Evolutionary conservation across 2,329 filamentous ascomycete genomes (phyloP).

Genomic region (Sporothrix phasma): DNA sequence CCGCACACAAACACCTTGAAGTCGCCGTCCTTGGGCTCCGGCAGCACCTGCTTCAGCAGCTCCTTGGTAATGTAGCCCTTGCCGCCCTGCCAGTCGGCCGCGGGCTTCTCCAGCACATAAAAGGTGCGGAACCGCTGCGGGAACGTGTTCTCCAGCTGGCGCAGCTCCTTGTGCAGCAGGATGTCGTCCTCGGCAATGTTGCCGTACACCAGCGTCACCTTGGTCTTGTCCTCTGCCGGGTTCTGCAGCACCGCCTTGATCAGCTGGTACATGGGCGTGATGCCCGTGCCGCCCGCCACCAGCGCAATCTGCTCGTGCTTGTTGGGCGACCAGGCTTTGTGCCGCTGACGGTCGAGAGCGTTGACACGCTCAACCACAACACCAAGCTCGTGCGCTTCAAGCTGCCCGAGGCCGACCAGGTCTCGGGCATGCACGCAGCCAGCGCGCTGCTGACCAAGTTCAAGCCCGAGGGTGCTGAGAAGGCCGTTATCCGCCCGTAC

Average conservation of each 20-base stretch:
- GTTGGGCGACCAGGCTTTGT: constrained; percentile 86
- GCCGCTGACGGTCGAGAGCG: constrained; percentile 65
- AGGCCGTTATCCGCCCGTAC: constrained; percentile 84
- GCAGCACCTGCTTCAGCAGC: constrained; percentile 85
- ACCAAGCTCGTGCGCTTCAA: constrained; percentile 87
- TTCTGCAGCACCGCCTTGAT: constrained; percentile 88
- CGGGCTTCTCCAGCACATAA: constrained; percentile 75
- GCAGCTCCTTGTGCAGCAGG: constrained; percentile 74
- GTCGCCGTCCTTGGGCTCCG: constrained; percentile 82
- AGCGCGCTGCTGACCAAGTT: constrained; percentile 90
- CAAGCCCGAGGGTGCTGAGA: constrained; percentile 66
- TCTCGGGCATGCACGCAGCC: constrained; percentile 71
- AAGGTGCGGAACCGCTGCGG: constrained; percentile 92
- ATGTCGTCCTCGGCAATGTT: constrained; percentile 89
- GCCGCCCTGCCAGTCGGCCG: constrained; percentile 63
- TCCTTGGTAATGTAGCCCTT: constrained; percentile 84
- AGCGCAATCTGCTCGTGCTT: constrained; percentile 85
- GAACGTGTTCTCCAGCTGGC: constrained; percentile 86
- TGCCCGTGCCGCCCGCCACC: constrained; percentile 90
- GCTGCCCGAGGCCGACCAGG: constrained; percentile 71
- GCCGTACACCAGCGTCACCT: constrained; percentile 90
- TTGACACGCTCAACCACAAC: constrained; percentile 82
- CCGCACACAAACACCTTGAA: constrained; percentile 95
- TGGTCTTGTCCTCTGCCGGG: constrained; percentile 75
- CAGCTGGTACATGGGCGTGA: constrained; percentile 97